Evolutionary conservation across 164 flowering plant genomes (phyloP), one percentile per base, ranked within the genome.

Genomic region (Macadamia integrifolia): DNA sequence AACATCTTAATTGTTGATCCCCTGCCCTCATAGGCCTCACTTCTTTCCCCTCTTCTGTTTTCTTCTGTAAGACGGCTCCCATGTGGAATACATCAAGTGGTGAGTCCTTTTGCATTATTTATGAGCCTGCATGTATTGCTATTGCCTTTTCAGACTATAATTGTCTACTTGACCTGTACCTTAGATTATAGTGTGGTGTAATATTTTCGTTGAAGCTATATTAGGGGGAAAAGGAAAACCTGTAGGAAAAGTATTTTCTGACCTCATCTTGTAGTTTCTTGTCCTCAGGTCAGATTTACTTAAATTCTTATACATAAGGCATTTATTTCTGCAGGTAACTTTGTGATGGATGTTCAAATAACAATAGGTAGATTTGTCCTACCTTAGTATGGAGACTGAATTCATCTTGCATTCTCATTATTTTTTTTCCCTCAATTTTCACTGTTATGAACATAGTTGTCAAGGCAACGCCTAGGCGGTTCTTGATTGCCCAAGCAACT

Each of bases 271-370:
- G 42, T 64, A 60, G 53, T 53, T 32, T 64, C 40, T 48, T 68
- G 49, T 53, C 64, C 61, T 72, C 76, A 64, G 31, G 59, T 35
- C 72, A 70, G 64, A 58, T 42, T 67, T 68, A 23, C 8, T 44
- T 11, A 12, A 62, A 69, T 83, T 79, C 91, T 83, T 80, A 87
- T 85, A 12, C 62, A 59, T 65, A 75, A 82, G 75, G 76, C 72
- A 80, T 87, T 87, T 69, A 75, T 86, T 35, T 79, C 78, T 94
- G 97, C 96, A 91, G 97, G 98, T 85, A 77, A 83, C 69, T 82
- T 91, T 84, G 56, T 91, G 81, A 87, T 82, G 82, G 96, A 91
- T 86, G 89, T 86, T 74, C 96, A 90, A 85, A 80, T 88, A 81
- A 83, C 95, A 72, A 67, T 91, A 90, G 96, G 98, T 91, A 90